Percentiles rank a stretch among this genome's conserved stretches.
These are phyloP conservation scores for Panicum miliaceum DNA, from an alignment of 176 grass and related monocot species.

Conservation along the genomic window DNA sequence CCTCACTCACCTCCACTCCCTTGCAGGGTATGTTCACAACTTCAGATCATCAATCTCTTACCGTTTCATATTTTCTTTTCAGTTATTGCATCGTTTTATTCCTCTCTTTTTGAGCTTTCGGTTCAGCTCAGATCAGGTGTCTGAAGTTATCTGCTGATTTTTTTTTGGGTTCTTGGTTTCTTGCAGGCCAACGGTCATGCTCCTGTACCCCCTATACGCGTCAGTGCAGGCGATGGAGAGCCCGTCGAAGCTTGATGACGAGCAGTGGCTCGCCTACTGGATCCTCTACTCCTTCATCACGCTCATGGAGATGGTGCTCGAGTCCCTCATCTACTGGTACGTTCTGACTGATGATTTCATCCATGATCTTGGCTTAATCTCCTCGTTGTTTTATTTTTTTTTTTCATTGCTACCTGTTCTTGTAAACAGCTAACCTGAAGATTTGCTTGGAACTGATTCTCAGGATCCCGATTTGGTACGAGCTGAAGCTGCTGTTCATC, in stretches of 20 bases:
- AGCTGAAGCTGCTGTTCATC: conserved; percentile 77
- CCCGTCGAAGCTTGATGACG: conserved; percentile 74
- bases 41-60: neutral
- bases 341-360: neutral
- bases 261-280: conserved; percentile 97
- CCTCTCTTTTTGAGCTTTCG: neutral
- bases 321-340: conserved; percentile 86
- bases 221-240: conserved; percentile 91
- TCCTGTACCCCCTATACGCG: conserved; percentile 80
- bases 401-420: neutral
- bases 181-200: conserved; percentile 76
- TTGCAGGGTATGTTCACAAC: conserved; percentile 61
- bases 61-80: neutral
- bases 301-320: conserved; percentile 82
- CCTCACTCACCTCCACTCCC: conserved; percentile 69
- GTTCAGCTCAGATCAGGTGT: neutral
- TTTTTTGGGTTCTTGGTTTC: neutral
- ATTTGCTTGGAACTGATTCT: neutral
- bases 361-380: neutral
- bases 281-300: conserved; percentile 94
- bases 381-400: neutral
- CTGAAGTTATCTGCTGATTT: neutral
- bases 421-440: neutral
- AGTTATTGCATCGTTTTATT: too few relatives aligned
- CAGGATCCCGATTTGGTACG: conserved; percentile 88